Base-by-base conservation (phyloP, 352 stramenopile genomes). In the Detonula confervacea region DNA sequence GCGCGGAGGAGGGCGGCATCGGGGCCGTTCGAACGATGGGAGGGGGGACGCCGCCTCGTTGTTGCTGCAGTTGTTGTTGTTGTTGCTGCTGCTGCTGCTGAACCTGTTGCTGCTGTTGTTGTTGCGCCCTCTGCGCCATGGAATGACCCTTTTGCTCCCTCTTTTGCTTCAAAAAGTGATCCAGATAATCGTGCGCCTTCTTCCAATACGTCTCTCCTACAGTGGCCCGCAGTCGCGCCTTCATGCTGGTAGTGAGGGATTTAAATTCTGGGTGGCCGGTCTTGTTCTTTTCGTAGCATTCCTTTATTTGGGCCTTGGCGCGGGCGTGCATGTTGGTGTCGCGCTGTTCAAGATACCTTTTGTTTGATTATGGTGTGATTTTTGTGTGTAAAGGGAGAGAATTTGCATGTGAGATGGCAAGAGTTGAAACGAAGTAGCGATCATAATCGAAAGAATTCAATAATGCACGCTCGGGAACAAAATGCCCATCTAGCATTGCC, bases 201-300 rank as follows among this genome's bases (percentile, higher is more conserved):
- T 86, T 87, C 89, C 89, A 94, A 72, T 93, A 92, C 0, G 59
- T 0, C 30, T 91, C 85, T 29, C 83, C 86, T 0, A 94, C 89
- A 11, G 85, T 76, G 20, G 73, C 46, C 42, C 77, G 77, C 18
- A 94, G 73, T 42, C 74, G 69, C 4, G 39, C n/a, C 67, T 86
- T 85, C 86, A 94, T 93, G 47, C 73, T 84, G 2, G 55, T 42
- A 22, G 84, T 93, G 0, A 94, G 77, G 60, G 64, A 87, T 80
- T 84, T 62, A 49, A 89, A 94, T 18, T 73, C 76, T 6, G 70
- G 79, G 61, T 90, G 79, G 11, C 86, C 67, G 6, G 51, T 25
- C 75, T 92, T 94, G 55, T 92, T 94, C 20, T 84, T 86, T 59
- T 90, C 83, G 27, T 89, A 88, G 75, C 89, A 94, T 56, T 92